Base-by-base conservation (phyloP, 2,329 filamentous ascomycete genomes). In the Colletotrichum scovillei region DNA sequence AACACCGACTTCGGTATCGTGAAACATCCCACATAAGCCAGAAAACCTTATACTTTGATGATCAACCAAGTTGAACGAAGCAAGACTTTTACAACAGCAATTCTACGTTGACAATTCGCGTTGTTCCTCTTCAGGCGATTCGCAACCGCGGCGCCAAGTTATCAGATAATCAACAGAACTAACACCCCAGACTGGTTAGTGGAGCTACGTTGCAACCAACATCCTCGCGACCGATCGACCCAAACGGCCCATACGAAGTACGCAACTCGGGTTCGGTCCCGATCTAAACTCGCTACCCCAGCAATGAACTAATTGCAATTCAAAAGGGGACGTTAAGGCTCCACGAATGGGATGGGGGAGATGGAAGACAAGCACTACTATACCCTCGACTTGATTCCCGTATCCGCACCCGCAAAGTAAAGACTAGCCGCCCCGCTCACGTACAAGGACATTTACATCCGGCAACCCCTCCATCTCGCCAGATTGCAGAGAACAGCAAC, bases 381-480 rank as follows among this genome's bases (percentile, higher is more conserved):
- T 42, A 42, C 38, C 14, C 38, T 42, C 38, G 38, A 42, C 38
- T 42, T 4, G 1, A 16, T 42, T 42, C 38, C 38, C 38, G 38
- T 49, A 49, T 49, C 42, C 2, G 42, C 42, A n/a, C 19, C 16
- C 5, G 11, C 14, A 26, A 55, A 12, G 26, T n/a, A 38, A 49
- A 22, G 32, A 49, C 42, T 66, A 38, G 53, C 42, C 35, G 46
- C 64, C 38, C 65, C 69, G 66, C 65, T 52, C 58, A 26, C 32
- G 11, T 38, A 60, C 56, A 62, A 42, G 52, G 38, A 53, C 32
- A 52, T 53, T 42, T 42, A 19, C 14, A 52, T 64, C 26, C 42
- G 49, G 59, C 53, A 26, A 35, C n/a, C 35, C 38, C 42, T 49
- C 42, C 8, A 49, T 49, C 6, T n/a, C 19, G 42, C 42, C 42